A percentile compares a stretch with the other conserved stretches of the same genome.
phyloP scores from a whole-genome alignment of 2,329 filamentous ascomycete species.

The Sporothrix humicola region DNA sequence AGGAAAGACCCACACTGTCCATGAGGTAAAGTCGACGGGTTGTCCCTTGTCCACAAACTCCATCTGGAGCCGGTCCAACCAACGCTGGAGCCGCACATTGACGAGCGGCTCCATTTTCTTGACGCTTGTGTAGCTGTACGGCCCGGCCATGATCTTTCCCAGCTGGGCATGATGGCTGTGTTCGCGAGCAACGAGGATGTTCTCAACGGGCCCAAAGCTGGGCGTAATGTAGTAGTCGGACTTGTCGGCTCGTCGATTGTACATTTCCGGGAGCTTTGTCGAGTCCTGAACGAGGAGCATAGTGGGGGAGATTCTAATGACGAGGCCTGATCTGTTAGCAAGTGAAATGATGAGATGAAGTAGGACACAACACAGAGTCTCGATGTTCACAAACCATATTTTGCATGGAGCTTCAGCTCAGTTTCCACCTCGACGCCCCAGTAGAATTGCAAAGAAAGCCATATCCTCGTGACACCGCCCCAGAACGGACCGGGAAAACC shows the following conservation, averaged over 20 bases:
- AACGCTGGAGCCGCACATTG: constrained; percentile 56
- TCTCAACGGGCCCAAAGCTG: constrained; percentile 60
- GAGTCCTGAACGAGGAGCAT: constrained; percentile 60
- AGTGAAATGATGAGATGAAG: no score
- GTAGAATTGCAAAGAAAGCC: constrained; percentile 59
- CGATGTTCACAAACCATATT: constrained; percentile 10
- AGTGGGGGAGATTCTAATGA: constrained; percentile 59
- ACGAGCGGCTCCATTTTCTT: constrained; percentile 64
- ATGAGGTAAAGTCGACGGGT: constrained; percentile 61
- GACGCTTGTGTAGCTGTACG: constrained; percentile 63
- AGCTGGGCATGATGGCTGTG: constrained; percentile 52
- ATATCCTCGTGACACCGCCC: constrained; percentile 51
- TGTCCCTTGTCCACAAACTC: constrained; percentile 53
- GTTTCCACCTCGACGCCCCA: constrained; percentile 51
- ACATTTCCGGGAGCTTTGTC: constrained; percentile 61
- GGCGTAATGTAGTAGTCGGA: constrained; percentile 64
- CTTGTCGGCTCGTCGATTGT: constrained; percentile 61
- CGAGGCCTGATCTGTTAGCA: constrained; percentile 51
- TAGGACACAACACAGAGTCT: no score
- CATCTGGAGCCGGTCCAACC: constrained; percentile 55
- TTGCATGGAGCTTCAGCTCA: constrained; percentile 48
- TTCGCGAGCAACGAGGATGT: constrained; percentile 62
- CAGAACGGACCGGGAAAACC: constrained; percentile 7
- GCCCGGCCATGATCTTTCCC: constrained; percentile 59
- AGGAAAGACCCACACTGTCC: constrained; percentile 53